A percentile compares a stretch with the other conserved stretches of the same genome.
phyloP scores from a whole-genome alignment of 208 protist species.

The Trypanosoma avium region DNA sequence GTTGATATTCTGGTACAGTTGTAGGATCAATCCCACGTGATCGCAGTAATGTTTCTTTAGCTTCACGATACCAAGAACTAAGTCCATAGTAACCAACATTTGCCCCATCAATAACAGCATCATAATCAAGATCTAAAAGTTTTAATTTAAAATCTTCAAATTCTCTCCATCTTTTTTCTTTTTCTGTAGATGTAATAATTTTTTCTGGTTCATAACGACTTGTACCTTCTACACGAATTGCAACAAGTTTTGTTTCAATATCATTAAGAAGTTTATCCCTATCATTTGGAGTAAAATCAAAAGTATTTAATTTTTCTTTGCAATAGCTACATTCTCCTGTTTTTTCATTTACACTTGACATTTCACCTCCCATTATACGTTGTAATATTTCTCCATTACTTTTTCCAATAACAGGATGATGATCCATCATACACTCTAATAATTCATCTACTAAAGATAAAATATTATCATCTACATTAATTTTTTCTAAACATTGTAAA shows the following conservation, averaged over 20 bases:
- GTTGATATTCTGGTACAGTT: constrained; percentile 37
- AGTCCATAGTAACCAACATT: constrained; percentile 87
- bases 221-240: constrained; percentile 37
- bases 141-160: constrained; percentile 58
- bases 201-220: constrained; percentile 65
- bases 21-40: constrained; percentile 41
- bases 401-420: constrained; percentile 76
- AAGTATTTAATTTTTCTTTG: constrained; percentile 39
- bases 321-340: constrained; percentile 54
- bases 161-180: constrained; percentile 41
- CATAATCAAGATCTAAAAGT: constrained; percentile 43
- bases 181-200: constrained; percentile 37
- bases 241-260: constrained; percentile 74
- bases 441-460: constrained; percentile 27
- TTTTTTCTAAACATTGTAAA: constrained; percentile 33
- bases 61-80: constrained; percentile 68
- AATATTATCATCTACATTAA: not conserved
- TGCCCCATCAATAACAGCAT: constrained; percentile 80
- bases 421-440: constrained; percentile 46
- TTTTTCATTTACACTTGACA: constrained; percentile 24
- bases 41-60: constrained; percentile 60
- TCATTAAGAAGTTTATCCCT: constrained; percentile 52
- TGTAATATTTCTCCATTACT: constrained; percentile 54
- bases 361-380: constrained; percentile 47
- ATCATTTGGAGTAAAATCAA: constrained; percentile 58